Conservation (phyloP, 306 rosid species). For the Elaeagnus macrophylla region DNA sequence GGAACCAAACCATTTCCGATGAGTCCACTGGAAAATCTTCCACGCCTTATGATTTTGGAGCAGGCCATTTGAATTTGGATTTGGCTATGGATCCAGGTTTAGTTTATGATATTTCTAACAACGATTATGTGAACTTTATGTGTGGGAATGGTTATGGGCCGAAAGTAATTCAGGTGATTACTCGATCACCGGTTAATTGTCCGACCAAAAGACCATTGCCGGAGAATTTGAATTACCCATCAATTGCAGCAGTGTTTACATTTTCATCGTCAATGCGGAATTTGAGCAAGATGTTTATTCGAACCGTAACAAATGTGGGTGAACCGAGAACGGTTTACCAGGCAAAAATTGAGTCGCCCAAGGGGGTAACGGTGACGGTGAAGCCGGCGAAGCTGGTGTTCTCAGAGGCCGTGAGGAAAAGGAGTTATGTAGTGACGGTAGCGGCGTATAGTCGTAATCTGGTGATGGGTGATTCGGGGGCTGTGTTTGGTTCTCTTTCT, state of each 20-base stretch:
- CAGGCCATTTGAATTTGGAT: slow-evolving; percentile 66
- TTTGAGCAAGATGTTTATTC: slow-evolving; percentile 37
- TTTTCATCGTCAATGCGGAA: slow-evolving; percentile 21
- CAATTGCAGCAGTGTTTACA: slow-evolving; percentile 49
- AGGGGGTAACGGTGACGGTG: slow-evolving; percentile 57
- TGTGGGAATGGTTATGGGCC: slow-evolving; percentile 56
- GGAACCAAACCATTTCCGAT: slow-evolving; percentile 46
- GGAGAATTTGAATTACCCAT: slow-evolving; percentile 76
- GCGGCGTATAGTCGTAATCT: slow-evolving; percentile 38
- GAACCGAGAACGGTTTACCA: slow-evolving; percentile 38
- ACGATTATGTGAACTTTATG: slow-evolving; percentile 54
- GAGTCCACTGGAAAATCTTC: slow-evolving; percentile 59
- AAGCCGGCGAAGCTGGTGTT: slow-evolving; percentile 61
- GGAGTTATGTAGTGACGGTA: slow-evolving; percentile 51
- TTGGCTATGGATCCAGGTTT: slow-evolving; percentile 84
- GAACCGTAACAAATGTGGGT: slow-evolving; percentile 75
- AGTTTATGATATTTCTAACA: slow-evolving; percentile 49
- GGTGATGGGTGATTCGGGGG: slow-evolving; percentile 53
- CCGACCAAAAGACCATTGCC: slow-evolving; percentile 45
- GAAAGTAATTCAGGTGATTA: slow-evolving; percentile 61
- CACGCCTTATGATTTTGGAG: slow-evolving; percentile 64
- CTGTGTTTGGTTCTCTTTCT: slow-evolving; percentile 62
- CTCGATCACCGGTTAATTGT: slow-evolving; percentile 39
- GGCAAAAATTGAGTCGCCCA: slow-evolving; percentile 41
- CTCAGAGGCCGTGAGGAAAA: slow-evolving; percentile 43